Conservation (phyloP, 495 filamentous ascomycete genomes). For the Pseudotulostoma volvatum region DNA sequence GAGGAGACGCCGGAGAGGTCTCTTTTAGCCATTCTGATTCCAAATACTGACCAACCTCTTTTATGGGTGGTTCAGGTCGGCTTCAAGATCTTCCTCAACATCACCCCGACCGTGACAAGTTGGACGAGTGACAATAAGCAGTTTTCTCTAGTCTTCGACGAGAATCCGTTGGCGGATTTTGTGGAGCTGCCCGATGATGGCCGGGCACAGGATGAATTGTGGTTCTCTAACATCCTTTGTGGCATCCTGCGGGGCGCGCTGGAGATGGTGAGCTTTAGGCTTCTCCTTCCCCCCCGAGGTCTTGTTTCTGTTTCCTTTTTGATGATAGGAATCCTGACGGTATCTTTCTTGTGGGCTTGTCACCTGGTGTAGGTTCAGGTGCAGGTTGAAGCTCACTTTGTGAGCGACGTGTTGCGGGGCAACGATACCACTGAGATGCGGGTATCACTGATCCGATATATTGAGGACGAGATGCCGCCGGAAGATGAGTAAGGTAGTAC, state of each 20-base stretch:
- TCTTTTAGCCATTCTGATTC: neutral
- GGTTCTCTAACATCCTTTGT: conserved; percentile 96
- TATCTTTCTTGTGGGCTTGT: conserved; percentile 7
- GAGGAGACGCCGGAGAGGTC: no score
- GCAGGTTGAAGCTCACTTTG: conserved; percentile 95
- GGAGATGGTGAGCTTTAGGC: conserved; percentile 61
- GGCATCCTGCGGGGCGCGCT: conserved; percentile 78
- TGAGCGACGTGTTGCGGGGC: conserved; percentile 83
- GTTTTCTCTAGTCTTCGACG: conserved; percentile 90
- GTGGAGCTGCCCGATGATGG: conserved; percentile 95
- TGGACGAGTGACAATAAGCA: conserved; percentile 93
- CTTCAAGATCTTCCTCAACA: conserved; percentile 98
- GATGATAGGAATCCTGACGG: conserved; percentile 1
- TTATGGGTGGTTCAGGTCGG: conserved; percentile 57
- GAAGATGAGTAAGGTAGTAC: conserved; percentile 83
- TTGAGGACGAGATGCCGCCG: conserved; percentile 93
- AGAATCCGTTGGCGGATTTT: conserved; percentile 93
- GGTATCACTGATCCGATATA: conserved; percentile 79
- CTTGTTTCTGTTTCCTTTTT: neutral
- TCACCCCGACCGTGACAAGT: conserved; percentile 87
- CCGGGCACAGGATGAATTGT: conserved; percentile 86
- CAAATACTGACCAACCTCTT: neutral
- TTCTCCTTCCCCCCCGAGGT: neutral
- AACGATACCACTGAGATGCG: conserved; percentile 97
- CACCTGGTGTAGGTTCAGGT: conserved; percentile 61